phyloP scores from a whole-genome alignment of 257 asterid species.

The Handroanthus guayacan region DNA sequence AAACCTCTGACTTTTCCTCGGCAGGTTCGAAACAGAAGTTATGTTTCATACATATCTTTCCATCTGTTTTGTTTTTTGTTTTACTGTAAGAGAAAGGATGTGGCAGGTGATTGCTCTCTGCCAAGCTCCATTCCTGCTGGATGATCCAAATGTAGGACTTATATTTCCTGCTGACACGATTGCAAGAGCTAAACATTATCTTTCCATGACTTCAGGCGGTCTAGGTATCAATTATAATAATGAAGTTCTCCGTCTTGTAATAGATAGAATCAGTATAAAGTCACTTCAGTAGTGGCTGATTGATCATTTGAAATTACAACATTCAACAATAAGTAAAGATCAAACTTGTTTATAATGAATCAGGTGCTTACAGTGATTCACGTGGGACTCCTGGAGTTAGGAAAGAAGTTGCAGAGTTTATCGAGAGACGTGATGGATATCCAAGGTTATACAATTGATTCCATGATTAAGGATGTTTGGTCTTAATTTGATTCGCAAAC shows the following conservation, averaged over 20 bases:
- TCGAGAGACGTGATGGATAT: conserved; percentile 97
- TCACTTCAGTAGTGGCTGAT: neutral
- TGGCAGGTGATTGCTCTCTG: conserved; percentile 96
- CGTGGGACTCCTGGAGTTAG: conserved; percentile 95
- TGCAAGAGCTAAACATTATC: conserved; percentile 91
- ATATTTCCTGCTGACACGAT: conserved; percentile 98
- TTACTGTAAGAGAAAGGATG: conserved; percentile 21
- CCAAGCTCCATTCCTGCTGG: conserved; percentile 98
- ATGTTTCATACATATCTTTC: neutral
- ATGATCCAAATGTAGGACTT: conserved; percentile 94
- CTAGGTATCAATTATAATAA: conserved; percentile 59
- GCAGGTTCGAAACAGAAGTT: conserved; percentile 58
- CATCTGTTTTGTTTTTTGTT: neutral
- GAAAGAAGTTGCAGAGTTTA: conserved; percentile 97
- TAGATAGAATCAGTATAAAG: neutral
- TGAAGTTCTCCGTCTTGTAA: neutral
- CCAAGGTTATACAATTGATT: conserved; percentile 68
- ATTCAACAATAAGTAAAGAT: too few species aligned
- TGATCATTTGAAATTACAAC: neutral
- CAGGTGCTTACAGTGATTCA: conserved; percentile 99
- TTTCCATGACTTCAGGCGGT: conserved; percentile 87
- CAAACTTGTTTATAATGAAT: conserved; percentile 24
- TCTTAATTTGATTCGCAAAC: conserved; percentile 4
- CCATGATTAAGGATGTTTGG: neutral
- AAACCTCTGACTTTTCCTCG: conserved; percentile 96